Conservation (phyloP, 2,329 filamentous ascomycete species). For the Biscogniauxia marginata region DNA sequence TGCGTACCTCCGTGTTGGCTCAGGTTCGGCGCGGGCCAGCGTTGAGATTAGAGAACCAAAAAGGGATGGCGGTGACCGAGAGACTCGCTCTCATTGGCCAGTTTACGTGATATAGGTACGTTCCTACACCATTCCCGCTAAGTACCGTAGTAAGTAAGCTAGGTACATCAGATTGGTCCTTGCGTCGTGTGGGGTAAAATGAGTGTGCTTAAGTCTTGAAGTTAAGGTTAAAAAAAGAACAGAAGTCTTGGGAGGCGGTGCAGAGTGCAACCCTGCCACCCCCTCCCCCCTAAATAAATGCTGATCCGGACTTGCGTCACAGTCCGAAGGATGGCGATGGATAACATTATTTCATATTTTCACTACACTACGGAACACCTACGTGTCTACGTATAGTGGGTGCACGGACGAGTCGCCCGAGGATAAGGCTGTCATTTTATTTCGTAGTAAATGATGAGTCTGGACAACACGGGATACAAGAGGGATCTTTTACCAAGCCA, state of each 20-base stretch:
- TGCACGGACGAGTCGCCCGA: not conserved
- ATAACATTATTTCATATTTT: not conserved
- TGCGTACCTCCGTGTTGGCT: not conserved
- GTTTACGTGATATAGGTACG: not conserved
- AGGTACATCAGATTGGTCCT: not conserved
- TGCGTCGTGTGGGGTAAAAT: not conserved
- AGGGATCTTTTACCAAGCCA: not conserved
- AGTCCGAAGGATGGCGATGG: not conserved
- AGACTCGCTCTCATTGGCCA: not conserved
- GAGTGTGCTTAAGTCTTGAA: not conserved
- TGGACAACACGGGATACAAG: not conserved
- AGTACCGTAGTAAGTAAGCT: too few species aligned
- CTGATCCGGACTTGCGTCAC: not conserved
- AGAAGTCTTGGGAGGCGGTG: not conserved
- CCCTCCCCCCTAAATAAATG: not conserved
- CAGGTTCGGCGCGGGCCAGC: not conserved
- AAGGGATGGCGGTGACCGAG: not conserved
- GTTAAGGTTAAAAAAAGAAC: not conserved
- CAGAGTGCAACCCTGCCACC: not conserved
- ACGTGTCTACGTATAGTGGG: not conserved
- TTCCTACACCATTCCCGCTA: not conserved
- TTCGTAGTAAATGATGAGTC: not conserved
- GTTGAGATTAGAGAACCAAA: slow-evolving; percentile 1
- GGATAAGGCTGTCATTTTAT: not conserved
- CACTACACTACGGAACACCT: not conserved